phyloP scores from a whole-genome alignment of 208 protist species.

The Perkinsela sp. region DNA sequence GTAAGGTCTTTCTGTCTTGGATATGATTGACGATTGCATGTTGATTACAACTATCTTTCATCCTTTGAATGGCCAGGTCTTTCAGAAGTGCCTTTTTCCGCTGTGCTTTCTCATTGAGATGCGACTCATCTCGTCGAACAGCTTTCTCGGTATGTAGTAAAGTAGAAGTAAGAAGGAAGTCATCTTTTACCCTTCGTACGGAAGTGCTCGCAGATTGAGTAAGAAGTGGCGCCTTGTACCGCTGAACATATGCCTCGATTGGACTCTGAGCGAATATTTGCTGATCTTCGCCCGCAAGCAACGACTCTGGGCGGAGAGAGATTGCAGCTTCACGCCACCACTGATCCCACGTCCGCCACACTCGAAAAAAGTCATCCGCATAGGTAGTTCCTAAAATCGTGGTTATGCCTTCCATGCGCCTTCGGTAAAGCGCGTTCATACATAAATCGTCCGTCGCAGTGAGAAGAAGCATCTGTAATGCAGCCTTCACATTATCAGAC shows the following conservation, averaged over 20 bases:
- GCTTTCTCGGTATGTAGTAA: too few relatives aligned
- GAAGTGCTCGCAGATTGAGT: too few relatives aligned
- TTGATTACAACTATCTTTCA: too few relatives aligned
- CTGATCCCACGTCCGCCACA: not conserved
- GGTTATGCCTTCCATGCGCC: not conserved
- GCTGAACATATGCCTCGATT: not conserved
- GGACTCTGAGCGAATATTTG: not conserved
- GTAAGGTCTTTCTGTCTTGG: too few relatives aligned
- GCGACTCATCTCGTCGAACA: too few relatives aligned
- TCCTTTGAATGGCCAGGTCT: too few relatives aligned
- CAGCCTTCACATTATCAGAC: not conserved
- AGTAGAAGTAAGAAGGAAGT: too few relatives aligned
- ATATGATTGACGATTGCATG: too few relatives aligned
- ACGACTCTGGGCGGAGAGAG: not conserved
- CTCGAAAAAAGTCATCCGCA: not conserved
- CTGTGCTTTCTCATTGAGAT: too few relatives aligned
- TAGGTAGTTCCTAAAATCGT: not conserved
- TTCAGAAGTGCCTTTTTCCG: too few relatives aligned
- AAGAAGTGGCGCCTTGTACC: not conserved
- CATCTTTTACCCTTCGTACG: too few relatives aligned
- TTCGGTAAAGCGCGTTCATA: not conserved
- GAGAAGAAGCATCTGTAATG: not conserved
- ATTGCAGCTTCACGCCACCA: not conserved
- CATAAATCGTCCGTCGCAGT: not conserved
- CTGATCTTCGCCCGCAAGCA: not conserved